Evolutionary conservation across 495 filamentous ascomycete genomes (phyloP).

Genomic region (Penicillium longicatenatum): DNA sequence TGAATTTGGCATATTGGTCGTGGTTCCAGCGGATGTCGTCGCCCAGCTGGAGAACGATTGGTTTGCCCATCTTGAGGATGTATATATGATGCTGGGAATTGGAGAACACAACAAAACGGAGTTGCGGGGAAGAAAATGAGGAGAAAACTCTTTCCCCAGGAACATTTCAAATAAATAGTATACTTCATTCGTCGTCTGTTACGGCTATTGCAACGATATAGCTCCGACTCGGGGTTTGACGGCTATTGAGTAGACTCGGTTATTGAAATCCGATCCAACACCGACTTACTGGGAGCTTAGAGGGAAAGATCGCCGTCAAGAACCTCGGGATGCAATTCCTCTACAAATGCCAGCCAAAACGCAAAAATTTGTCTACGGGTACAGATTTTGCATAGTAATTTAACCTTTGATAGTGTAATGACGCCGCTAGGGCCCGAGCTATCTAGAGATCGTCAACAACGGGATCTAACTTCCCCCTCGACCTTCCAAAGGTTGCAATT

Average conservation of each 20-base stretch:
- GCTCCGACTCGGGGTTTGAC: not conserved
- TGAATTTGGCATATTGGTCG: conserved; percentile 56
- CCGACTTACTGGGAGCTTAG: not conserved
- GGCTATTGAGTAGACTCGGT: conserved; percentile 21
- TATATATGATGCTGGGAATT: not conserved
- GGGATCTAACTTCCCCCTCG: not conserved
- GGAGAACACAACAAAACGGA: no score
- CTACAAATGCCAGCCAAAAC: not conserved
- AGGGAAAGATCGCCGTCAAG: not conserved
- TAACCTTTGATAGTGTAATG: no score
- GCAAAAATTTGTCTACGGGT: no score
- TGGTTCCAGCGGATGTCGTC: conserved; percentile 70
- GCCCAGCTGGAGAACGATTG: conserved; percentile 65
- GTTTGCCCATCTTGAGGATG: conserved; percentile 30
- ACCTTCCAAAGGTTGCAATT: no score
- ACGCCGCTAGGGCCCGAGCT: no score
- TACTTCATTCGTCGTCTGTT: not conserved
- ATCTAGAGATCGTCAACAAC: not conserved
- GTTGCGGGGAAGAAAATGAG: not conserved
- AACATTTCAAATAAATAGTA: conserved; percentile 2
- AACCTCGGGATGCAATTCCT: not conserved
- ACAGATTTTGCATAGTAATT: no score
- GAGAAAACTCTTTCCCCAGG: not conserved
- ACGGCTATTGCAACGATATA: conserved; percentile 11
- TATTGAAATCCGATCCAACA: conserved; percentile 19